Base-by-base conservation (phyloP, 2,329 filamentous ascomycete genomes). In the Stachybotrys chartarum region DNA sequence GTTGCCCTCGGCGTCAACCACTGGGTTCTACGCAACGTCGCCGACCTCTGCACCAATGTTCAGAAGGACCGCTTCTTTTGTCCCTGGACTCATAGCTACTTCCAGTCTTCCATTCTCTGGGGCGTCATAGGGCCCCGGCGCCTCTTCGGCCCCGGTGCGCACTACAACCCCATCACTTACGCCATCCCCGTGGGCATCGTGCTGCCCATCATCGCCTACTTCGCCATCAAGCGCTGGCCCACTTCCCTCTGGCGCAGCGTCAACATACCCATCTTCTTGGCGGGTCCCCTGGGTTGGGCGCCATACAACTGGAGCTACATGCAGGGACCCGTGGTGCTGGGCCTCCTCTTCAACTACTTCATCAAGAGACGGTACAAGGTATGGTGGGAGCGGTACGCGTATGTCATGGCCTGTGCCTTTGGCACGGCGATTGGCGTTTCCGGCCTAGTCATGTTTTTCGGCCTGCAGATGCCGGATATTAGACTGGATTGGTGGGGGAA, bases 81-180 rank as follows among this genome's bases (percentile, higher is more conserved):
- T 55, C 73, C 78, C 12, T 68, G 68, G 39, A 77, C 75, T 8
- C 74, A 74, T 56, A 71, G 74, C 42, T 78, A 77, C 68, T 89
- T 85, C 70, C 85, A 82, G 7, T 79, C 80, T 1, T 85, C 83
- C 1, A 73, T 87, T 42, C 79, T 87, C 60, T 87, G 84, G 85
- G 85, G 85, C 47, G 76, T 83, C 50, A 84, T 90, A 55, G 86
- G 86, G 0, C 86, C 86, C 0, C 70, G 74, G 5, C 79, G 85
- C 42, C 81, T 89, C 62, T 89, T 88, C 14, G 63, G 59, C 0
- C 50, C 44, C 1, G 51, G 58, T 32, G 61, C 54, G 0, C 59
- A 60, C 1, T 68, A 64, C 50, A 57, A 54, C 1, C 44, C 56
- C 1, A 17, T 64, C 39, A 60, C 55, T 1, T 66, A 63, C 50